A percentile compares a stretch with the other conserved stretches of the same genome.
These are phyloP conservation scores for Sarocladium strictum DNA, from an alignment of 2,329 filamentous ascomycete species.

Conservation along the genomic window DNA sequence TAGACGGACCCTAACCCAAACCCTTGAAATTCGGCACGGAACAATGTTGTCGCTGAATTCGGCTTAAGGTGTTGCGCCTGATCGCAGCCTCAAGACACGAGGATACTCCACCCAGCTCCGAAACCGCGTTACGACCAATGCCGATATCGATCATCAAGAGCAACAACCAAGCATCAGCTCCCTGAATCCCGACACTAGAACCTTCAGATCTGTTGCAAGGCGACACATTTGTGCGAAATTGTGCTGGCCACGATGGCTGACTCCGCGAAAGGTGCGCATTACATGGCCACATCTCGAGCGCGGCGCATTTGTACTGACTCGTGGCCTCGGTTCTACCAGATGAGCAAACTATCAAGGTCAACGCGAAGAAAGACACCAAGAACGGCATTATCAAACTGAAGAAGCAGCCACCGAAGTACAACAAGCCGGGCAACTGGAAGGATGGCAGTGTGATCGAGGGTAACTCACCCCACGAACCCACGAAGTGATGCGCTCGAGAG, in stretches of 20 bases:
- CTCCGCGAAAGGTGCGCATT: background rate
- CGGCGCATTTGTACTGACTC: slow-evolving; percentile 12
- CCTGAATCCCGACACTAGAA: background rate
- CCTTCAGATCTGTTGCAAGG: background rate
- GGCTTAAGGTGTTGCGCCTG: background rate
- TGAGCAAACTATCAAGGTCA: slow-evolving; percentile 57
- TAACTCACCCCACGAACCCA: slow-evolving; percentile 24
- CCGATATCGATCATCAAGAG: background rate
- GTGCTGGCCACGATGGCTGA: slow-evolving; percentile 5
- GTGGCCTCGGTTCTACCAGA: slow-evolving; percentile 31
- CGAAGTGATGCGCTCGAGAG: background rate
- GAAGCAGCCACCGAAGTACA: slow-evolving; percentile 55
- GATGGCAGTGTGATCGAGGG: slow-evolving; percentile 60
- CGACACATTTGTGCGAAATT: no score
- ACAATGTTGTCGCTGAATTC: background rate
- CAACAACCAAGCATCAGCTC: background rate
- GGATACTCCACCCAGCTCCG: background rate
- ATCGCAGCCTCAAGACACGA: background rate
- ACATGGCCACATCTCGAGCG: background rate
- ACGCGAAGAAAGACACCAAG: slow-evolving; percentile 48
- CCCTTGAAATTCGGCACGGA: background rate
- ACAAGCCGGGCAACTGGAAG: slow-evolving; percentile 65
- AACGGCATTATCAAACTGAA: slow-evolving; percentile 56
- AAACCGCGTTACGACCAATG: background rate
- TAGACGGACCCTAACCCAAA: background rate